Base-by-base conservation (phyloP, 495 filamentous ascomycete species). In the Melanomma pulvis-pyrius region DNA sequence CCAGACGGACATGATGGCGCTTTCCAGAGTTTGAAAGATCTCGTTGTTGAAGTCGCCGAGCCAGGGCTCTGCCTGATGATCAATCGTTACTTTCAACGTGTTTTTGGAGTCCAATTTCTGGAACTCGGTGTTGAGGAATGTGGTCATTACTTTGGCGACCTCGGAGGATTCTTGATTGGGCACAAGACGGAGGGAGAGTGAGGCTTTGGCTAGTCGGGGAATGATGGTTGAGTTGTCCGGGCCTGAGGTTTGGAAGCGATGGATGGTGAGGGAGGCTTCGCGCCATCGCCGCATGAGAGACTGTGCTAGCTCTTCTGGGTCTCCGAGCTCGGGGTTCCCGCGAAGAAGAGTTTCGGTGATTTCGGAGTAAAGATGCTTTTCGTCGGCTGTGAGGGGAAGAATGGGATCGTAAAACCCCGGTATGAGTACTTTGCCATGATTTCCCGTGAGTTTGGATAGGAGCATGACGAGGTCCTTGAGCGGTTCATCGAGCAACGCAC, bases 21-120 rank as follows among this genome's bases (percentile, higher is more conserved):
- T 83, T 68, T 96, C 92, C 0, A 98, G 83, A 0, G 92, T 96
- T 39, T 87, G 85, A 72, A 96, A 98, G 68, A 97, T 92, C 69
- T 93, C 85, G 65, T 96, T 98, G 30, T 88, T 86, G 15, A 90
- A 92, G 61, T 97, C 92, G 1, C 94, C 94, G 0, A 98, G 85
- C 94, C 94, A 98, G 17, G 94, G 91, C 72, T 98, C 94, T 1
- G 94, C 93, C 74, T 91, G 89, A 66, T 96, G 92, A 49, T 94
- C 92, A 66, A 98, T 92, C 28, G 86, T 84, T 25, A 98, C 86
- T 1, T 85, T 89, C 46, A 98, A 83, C 28, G 84, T 84, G 67
- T 98, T 98, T 54, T 89, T 86, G 6, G 90, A 90, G 34, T 86
- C 87, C 0, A 97, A 83, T 3, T 82, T 74, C 0, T 78, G 82